These are phyloP conservation scores for Sanghuangporus weigelae DNA, from an alignment of 1,284 basidiomycete genomes.

Conservation along the genomic window DNA sequence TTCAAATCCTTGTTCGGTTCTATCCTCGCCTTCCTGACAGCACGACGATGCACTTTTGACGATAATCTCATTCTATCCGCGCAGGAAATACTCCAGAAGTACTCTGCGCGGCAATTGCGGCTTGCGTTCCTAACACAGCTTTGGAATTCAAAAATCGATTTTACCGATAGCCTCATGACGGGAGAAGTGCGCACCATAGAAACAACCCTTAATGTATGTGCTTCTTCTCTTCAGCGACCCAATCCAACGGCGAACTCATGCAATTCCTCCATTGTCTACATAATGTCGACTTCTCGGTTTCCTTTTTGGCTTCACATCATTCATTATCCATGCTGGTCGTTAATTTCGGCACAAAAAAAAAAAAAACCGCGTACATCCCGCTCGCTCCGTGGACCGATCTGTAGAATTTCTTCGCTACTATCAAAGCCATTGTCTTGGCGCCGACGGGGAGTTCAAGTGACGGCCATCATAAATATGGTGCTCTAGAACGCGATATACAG, in stretches of 20 bases:
- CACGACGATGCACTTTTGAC: background rate
- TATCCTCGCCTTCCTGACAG: background rate
- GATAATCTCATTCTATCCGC: constrained; percentile 1
- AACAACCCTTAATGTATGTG: constrained; percentile 76
- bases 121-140: constrained; percentile 89
- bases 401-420: constrained; percentile 92
- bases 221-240: background rate
- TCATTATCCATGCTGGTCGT: background rate
- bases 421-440: constrained; percentile 75
- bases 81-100: constrained; percentile 86
- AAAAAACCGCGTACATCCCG: background rate
- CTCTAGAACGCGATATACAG: constrained; percentile 61
- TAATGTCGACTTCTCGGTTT: background rate
- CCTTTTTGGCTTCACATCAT: constrained; percentile 8
- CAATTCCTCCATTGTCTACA: background rate
- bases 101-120: constrained; percentile 88
- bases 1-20: background rate
- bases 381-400: background rate
- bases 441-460: constrained; percentile 46
- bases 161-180: constrained; percentile 86
- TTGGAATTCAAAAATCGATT: constrained; percentile 94
- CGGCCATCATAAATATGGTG: constrained; percentile 59
- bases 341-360: constrained; percentile 1
- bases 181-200: constrained; percentile 89
- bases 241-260: constrained; percentile 14